Base-by-base conservation (phyloP, 345 rosid genomes). In the Boechera retrofracta region DNA sequence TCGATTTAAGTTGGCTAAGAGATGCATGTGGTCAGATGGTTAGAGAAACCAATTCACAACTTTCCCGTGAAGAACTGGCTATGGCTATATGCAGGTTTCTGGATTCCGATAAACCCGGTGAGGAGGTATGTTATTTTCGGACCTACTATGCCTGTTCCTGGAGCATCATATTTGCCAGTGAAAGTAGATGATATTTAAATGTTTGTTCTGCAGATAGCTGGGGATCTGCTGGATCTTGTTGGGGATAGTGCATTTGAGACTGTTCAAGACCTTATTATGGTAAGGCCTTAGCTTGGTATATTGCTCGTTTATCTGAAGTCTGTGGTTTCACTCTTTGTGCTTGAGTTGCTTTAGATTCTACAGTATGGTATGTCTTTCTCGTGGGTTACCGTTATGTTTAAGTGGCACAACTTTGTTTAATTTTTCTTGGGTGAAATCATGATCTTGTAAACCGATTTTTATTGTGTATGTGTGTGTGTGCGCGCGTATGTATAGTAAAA, bases 171-270 rank as follows among this genome's bases (percentile, higher is more conserved):
- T 18, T 39, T 54, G 15, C 32, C 70, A 67, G 63, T 53, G 47
- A 63, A 69, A 54, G 69, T 36, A 44, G 66, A 68, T 29, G 74
- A 39, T 56, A 58, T 69, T 28, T 66, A 32, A 72, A 53, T 53
- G 7, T 4, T 5, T 51, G 38, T 13, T 61, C 74, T 82, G 65
- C 78, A 94, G 98, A 88, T 92, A 82, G 98, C 97, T 69, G 89
- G 95, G 61, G 98, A 90, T 49, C 81, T 92, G 44, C 74, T 94
- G 89, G 98, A 94, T 85, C 95, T 94, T 81, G 89, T 89, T 24
- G 98, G 98, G 68, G 98, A 94, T 82, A 48, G 88, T 67, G 93
- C 91, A 73, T 94, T 94, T 82, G 98, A 92, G 86, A 89, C 82
- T 62, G 91, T 94, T 80, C 98, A 94, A 83, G 93, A 94, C 72